Evolutionary conservation across 352 stramenopile species (phyloP).

Genomic region (Aphanomyces cochlioides): DNA sequence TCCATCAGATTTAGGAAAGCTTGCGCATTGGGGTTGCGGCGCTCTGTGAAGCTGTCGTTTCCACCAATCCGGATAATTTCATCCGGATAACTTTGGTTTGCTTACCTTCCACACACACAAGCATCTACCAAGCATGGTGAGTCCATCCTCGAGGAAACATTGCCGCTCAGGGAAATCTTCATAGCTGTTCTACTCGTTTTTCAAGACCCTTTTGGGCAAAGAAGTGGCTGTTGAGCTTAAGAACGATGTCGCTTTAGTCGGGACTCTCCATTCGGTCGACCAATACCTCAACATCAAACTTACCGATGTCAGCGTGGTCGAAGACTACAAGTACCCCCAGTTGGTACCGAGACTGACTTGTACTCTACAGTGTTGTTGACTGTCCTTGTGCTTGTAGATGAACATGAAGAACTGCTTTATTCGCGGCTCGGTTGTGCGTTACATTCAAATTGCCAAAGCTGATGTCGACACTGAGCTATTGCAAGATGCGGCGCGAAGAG

Average conservation of each 20-base stretch:
- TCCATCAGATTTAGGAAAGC: no score
- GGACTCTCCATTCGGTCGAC: constrained; percentile 96
- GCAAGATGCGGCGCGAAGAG: constrained; percentile 64
- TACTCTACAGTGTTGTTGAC: neutral
- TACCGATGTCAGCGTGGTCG: constrained; percentile 93
- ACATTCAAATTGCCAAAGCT: constrained; percentile 96
- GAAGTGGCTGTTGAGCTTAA: constrained; percentile 98
- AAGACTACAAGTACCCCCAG: constrained; percentile 96
- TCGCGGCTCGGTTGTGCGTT: constrained; percentile 96
- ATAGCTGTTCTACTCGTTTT: constrained; percentile 98
- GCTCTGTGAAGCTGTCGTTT: no score
- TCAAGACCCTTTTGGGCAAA: constrained; percentile 98
- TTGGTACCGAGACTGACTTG: constrained; percentile 50
- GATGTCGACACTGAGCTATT: constrained; percentile 98
- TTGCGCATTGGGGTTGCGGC: no score
- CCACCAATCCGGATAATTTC: no score
- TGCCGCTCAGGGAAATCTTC: neutral
- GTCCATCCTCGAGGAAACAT: no score
- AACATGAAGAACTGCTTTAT: constrained; percentile 99
- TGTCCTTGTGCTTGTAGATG: constrained; percentile 44
- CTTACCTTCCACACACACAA: no score
- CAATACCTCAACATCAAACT: constrained; percentile 99
- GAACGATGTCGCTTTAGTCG: constrained; percentile 97
- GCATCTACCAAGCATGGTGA: no score
- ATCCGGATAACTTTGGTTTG: no score